Evolutionary conservation across 2,329 filamentous ascomycete species (phyloP).

Genomic region (Verticillium longisporum): DNA sequence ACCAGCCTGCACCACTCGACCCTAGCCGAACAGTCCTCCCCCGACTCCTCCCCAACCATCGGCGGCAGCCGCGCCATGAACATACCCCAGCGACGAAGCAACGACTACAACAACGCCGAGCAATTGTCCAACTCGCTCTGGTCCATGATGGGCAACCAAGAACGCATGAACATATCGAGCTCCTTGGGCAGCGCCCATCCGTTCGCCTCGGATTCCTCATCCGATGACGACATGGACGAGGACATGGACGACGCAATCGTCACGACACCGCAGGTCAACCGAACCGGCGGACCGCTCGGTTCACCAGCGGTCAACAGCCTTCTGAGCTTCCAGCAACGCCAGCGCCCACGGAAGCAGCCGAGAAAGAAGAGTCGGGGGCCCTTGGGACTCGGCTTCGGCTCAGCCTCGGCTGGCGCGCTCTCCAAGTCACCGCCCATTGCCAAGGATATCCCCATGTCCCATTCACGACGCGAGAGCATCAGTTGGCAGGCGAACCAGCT

Average conservation of each 20-base stretch:
- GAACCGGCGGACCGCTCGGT: slow-evolving; percentile 41
- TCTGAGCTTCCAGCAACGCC: slow-evolving; percentile 73
- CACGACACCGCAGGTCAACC: slow-evolving; percentile 72
- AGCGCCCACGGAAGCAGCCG: slow-evolving; percentile 65
- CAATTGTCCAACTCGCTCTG: slow-evolving; percentile 68
- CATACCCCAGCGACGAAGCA: slow-evolving; percentile 46
- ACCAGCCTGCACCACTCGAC: slow-evolving; percentile 95
- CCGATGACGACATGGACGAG: slow-evolving; percentile 65
- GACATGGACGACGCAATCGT: slow-evolving; percentile 75
- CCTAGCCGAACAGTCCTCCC: slow-evolving; percentile 78
- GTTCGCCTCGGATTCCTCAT: slow-evolving; percentile 68
- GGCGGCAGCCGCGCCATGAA: slow-evolving; percentile 60
- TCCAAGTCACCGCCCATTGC: slow-evolving; percentile 69
- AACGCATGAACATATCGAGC: slow-evolving; percentile 68
- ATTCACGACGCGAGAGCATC: slow-evolving; percentile 75
- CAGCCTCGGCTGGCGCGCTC: slow-evolving; percentile 28
- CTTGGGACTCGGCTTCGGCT: slow-evolving; percentile 43
- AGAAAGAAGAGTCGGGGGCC: slow-evolving; percentile 42
- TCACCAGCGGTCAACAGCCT: slow-evolving; percentile 71
- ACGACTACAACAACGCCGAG: slow-evolving; percentile 42
- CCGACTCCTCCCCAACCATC: slow-evolving; percentile 84
- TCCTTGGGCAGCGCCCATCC: slow-evolving; percentile 69
- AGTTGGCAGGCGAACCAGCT: slow-evolving; percentile 86
- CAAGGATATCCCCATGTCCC: slow-evolving; percentile 28
- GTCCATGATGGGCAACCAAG: slow-evolving; percentile 62